Evolutionary conservation across 352 stramenopile species (phyloP).

Genomic region (Globisporangium middletonii): DNA sequence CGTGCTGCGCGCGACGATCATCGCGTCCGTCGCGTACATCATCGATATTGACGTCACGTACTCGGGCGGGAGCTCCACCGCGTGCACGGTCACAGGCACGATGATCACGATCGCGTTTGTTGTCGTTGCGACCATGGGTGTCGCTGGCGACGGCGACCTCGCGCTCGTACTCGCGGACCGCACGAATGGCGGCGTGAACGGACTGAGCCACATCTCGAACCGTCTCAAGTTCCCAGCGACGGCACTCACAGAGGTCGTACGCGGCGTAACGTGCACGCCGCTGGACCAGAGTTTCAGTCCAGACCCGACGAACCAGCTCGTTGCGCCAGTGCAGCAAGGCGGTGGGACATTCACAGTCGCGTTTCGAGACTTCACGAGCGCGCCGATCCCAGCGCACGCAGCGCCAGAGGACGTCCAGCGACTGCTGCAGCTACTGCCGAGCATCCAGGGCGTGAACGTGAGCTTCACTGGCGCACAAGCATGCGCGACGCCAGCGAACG

Average conservation of each 20-base stretch:
- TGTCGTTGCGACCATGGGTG: constrained; percentile 35
- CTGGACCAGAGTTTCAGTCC: constrained; percentile 46
- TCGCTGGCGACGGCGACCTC: constrained; percentile 47
- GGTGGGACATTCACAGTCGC: constrained; percentile 48
- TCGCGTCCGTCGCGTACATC: constrained; percentile 45
- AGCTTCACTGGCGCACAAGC: constrained; percentile 47
- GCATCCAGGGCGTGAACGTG: constrained; percentile 48
- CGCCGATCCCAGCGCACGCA: constrained; percentile 50
- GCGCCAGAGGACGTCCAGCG: constrained; percentile 22
- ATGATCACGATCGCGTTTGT: constrained; percentile 60
- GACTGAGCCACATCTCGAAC: constrained; percentile 58
- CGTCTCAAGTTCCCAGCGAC: constrained; percentile 43
- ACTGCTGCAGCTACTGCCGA: constrained; percentile 35
- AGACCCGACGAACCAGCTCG: constrained; percentile 38
- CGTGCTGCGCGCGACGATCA: constrained; percentile 32
- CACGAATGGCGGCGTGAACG: constrained; percentile 43
- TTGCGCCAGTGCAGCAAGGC: constrained; percentile 27
- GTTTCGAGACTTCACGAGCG: constrained; percentile 59
- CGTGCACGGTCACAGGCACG: constrained; percentile 47
- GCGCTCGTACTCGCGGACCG: constrained; percentile 35
- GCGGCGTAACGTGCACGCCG: constrained; percentile 39
- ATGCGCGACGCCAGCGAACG: constrained; percentile 56
- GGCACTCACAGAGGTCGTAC: constrained; percentile 44
- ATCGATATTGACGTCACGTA: constrained; percentile 57
- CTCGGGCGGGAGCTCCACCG: constrained; percentile 19